Evolutionary conservation across 2,329 filamentous ascomycete species (phyloP), one percentile per base, ranked within the genome.

Genomic region (Nigrospora osmanthi): DNA sequence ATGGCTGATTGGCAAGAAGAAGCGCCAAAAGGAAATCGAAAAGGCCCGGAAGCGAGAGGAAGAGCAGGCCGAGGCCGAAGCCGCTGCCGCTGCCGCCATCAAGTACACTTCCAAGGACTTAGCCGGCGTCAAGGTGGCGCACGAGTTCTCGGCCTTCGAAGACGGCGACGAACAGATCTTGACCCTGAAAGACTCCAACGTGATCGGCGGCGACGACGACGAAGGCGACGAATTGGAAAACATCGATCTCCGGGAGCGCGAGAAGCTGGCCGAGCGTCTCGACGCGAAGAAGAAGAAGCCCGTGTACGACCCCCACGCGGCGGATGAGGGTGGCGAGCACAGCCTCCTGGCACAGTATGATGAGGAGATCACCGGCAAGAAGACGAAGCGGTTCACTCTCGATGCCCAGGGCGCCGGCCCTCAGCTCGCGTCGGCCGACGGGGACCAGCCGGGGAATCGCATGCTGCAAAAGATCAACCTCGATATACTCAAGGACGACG

Each of bases 201-300:
- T 98, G 44, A 80, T 89, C 40, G 59, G 52, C n/a, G 81, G 87
- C 47, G 83, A 87, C 31, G 87, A 91, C 47, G 89, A 89, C 28
- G 86, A 89, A 47, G 91, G 88, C 3, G 93, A 97, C 61, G 89
- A 97, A 66, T 74, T 98, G 13, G 87, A 93, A 62, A 89, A 89
- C 49, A 55, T 87, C 35, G 75, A 82, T 31, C 66, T 94, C 43
- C 78, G 79, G 38, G 87, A 89, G 54, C 74, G 76, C 47, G 87
- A 93, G 61, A 80, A 78, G 59, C 69, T 90, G 17, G 73, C 79
- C 38, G 87, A 96, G 56, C 84, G 80, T 54, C 69, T 96, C 12
- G 83, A 93, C 36, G 67, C 90, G 35, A 95, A 97, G 71, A 96
- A 95, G 75, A 89, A 89, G 64, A 87, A 85, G 59, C 84, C 85